Base-by-base conservation (phyloP, 495 filamentous ascomycete genomes). In the Parmelia sp. region DNA sequence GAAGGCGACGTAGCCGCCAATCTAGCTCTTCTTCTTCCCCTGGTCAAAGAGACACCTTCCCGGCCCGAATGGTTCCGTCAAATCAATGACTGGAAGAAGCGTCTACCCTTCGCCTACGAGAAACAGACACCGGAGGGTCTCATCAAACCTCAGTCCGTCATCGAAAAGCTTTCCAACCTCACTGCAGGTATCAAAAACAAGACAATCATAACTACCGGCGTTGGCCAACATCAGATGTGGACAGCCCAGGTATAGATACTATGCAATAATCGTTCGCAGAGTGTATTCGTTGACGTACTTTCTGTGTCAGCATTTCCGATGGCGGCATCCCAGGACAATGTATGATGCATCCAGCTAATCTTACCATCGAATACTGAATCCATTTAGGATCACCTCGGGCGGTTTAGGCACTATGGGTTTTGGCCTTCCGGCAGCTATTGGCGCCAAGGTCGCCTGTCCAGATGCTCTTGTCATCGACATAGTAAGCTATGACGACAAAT, bases 351-450 rank as follows among this genome's bases (percentile, higher is more conserved):
- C 35, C 35, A 36, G 35, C 10, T 10, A 36, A 10, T 36, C 35
- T 36, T 36, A 36, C 35, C 35, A 5, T 10, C 10, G 10, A 36
- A 36, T 36, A 36, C 35, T 36, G 35, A 36, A 36, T 36, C 4
- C 35, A 36, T 4, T 36, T 36, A 36, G 35, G 84, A 83, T 92
- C 72, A 90, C 90, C 9, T 91, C 88, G 19, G 89, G 89, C 71
- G 90, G 89, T 62, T 79, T 92, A 17, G 93, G 93, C 57, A 97
- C 93, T 15, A 97, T 97, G 93, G 93, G 93, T 57, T 97, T 81
- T 76, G 93, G 93, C 63, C 85, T 97, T 40, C 93, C 93, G 17
- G 89, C 91, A 4, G 90, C 93, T 60, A 96, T 97, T 70, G 93
- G 93, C 37, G 93, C 92, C 64, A 96, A 96, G 74, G 90, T 97